phyloP scores from a whole-genome alignment of 2,329 filamentous ascomycete species.

The Scedosporium aurantiacum region DNA sequence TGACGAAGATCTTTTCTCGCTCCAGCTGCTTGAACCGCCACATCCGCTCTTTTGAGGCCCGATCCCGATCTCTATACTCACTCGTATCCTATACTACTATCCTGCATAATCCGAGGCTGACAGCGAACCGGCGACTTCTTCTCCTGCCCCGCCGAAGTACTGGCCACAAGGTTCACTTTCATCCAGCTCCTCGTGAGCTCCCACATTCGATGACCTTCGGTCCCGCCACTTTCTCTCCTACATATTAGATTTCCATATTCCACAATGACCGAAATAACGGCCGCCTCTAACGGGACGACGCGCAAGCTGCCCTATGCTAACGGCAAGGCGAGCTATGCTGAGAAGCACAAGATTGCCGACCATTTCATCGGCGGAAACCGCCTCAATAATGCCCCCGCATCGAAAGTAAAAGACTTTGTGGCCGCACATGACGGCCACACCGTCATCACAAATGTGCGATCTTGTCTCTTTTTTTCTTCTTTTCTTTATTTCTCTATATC shows the following conservation, averaged over 20 bases:
- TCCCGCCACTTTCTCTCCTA: slow-evolving; percentile 9
- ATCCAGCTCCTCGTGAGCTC: slow-evolving; percentile 4
- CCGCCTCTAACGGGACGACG: slow-evolving; percentile 28
- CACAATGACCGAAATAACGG: slow-evolving; percentile 39
- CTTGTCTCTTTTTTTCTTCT: neutral
- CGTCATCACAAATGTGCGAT: slow-evolving; percentile 88
- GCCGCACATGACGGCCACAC: slow-evolving; percentile 83
- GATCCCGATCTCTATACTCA: no score
- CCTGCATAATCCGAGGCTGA: neutral
- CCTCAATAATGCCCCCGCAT: slow-evolving; percentile 67
- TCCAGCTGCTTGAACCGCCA: neutral
- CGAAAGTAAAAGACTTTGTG: slow-evolving; percentile 95
- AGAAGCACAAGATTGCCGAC: slow-evolving; percentile 71
- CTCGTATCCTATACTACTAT: neutral
- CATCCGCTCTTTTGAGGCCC: neutral
- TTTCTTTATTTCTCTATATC: neutral
- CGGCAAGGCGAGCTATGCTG: slow-evolving; percentile 57
- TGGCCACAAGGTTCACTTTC: neutral
- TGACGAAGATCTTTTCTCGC: no score
- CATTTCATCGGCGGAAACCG: slow-evolving; percentile 97
- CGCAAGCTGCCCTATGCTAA: slow-evolving; percentile 42
- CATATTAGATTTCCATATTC: slow-evolving; percentile 13
- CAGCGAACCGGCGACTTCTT: slow-evolving; percentile 17
- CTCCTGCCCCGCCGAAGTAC: slow-evolving; percentile 15
- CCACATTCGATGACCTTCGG: slow-evolving; percentile 10